phyloP scores from a whole-genome alignment of 2,329 filamentous ascomycete genomes.

The Ascomycota sp. region DNA sequence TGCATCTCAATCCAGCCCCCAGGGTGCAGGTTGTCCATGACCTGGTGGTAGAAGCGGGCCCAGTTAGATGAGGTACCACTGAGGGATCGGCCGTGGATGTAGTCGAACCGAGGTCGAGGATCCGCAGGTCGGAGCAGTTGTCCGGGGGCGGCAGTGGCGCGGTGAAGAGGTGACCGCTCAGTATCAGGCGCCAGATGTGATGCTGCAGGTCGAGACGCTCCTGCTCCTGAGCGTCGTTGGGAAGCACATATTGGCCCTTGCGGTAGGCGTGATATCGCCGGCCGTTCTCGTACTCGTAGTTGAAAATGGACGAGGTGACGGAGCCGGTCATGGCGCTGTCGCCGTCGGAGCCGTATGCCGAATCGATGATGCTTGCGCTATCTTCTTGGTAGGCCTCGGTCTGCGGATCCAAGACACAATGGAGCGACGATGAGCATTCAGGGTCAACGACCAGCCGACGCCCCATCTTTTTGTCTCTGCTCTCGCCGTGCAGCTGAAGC shows the following conservation, averaged over 20 bases:
- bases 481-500: too few relatives aligned
- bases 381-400: conserved; percentile 4
- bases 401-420: too few relatives aligned
- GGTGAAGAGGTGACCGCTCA: conserved; percentile 21
- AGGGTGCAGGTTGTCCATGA: conserved; percentile 10
- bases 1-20: conserved; percentile 19
- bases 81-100: conserved; percentile 14
- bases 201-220: conserved; percentile 34
- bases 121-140: conserved; percentile 10
- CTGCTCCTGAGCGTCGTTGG: conserved; percentile 32
- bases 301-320: conserved; percentile 20
- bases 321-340: conserved; percentile 12
- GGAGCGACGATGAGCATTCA: too few relatives aligned
- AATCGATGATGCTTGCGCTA: conserved; percentile 13
- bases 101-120: conserved; percentile 32
- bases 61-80: conserved; percentile 14
- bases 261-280: conserved; percentile 26
- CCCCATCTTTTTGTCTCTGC: too few relatives aligned
- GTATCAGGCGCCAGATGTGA: conserved; percentile 27
- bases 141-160: conserved; percentile 17
- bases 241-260: conserved; percentile 21
- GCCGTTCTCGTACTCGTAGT: conserved; percentile 25
- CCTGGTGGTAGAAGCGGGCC: conserved; percentile 11
- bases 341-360: conserved; percentile 13
- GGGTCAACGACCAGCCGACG: too few relatives aligned